Base-by-base conservation (phyloP, 495 filamentous ascomycete species). In the Xylaria palmicola region DNA sequence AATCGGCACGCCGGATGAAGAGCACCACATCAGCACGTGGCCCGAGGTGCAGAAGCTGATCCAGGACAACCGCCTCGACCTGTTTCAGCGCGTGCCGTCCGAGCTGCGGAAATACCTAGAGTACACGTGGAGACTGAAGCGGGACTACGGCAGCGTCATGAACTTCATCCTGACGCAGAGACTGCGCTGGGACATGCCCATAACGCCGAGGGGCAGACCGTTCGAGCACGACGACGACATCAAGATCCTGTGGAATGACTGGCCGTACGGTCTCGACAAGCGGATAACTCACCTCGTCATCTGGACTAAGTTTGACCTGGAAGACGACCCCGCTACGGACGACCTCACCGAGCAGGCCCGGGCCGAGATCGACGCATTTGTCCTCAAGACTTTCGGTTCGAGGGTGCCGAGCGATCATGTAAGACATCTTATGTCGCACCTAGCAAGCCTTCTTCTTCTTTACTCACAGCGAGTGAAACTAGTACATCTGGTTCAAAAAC, bases 401-500 rank as follows among this genome's bases (percentile, higher is more conserved):
- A 68, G 60, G 47, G 44, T 74, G 9, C 63, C 77, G 63, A 67
- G 72, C 67, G 65, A 81, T 43, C 72, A 74, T 69, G 81, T 82
- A 63, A 74, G 77, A 72, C 19, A 32, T n/a, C 13, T 22, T 24
- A 49, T n/a, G 8, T 22, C 15, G 1, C 17, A 13, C 27, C 20
- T 53, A 13, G 48, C 22, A 41, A 24, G 9, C 9, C 3, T 20
- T 24, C 15, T 36, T 45, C 9, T 1, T 20, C n/a, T 8, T 36
- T 45, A 24, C 59, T 32, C n/a, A 47, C 20, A 41, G 47, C 61
- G 51, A 62, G n/a, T 45, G 5, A 19, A 19, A 58, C n/a, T 59
- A 90, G 86, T 85, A 92, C 36, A 81, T 89, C 44, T 96, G 91
- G 91, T 96, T 95, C 78, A 92, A 88, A 79, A 96, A 96, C 68